A percentile compares a stretch with the other conserved stretches of the same genome.
Evolutionary conservation across 306 rosid species (phyloP).

Genomic region (Acacia confusa): DNA sequence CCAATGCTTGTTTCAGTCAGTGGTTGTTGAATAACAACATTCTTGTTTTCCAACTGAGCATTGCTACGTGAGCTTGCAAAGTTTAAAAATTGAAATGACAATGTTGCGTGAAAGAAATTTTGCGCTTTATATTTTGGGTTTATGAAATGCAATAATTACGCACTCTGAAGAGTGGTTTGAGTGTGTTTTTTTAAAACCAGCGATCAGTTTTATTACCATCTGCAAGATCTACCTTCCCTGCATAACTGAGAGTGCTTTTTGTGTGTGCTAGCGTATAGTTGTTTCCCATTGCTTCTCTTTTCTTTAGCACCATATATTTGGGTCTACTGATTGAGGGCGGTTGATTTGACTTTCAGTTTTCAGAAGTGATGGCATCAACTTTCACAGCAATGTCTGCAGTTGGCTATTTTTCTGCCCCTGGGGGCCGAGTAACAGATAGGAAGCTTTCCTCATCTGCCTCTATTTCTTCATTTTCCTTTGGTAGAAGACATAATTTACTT

Average conservation of each 20-base stretch:
- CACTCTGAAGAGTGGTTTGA: background rate
- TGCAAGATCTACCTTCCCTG: background rate
- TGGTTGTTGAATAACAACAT: background rate
- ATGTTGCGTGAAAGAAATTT: background rate
- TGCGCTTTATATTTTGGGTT: too few relatives aligned
- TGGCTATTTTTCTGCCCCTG: constrained; percentile 54
- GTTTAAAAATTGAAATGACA: background rate
- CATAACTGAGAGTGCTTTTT: background rate
- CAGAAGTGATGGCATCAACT: constrained; percentile 69
- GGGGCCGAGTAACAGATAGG: constrained; percentile 38
- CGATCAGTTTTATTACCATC: background rate
- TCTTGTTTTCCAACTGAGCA: background rate
- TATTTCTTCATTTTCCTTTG: constrained; percentile 60
- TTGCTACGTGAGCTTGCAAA: background rate
- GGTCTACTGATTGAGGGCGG: background rate
- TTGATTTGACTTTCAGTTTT: background rate
- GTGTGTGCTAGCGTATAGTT: background rate
- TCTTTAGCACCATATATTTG: background rate
- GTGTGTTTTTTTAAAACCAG: background rate
- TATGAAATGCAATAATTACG: background rate
- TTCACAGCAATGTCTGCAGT: constrained; percentile 66
- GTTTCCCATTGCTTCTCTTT: background rate
- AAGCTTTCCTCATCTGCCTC: constrained; percentile 60
- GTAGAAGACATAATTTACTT: constrained; percentile 41
- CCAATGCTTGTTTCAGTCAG: background rate